Evolutionary conservation across 352 stramenopile genomes (phyloP), one percentile per base, ranked within the genome.

Genomic region (Peronospora farinosa): DNA sequence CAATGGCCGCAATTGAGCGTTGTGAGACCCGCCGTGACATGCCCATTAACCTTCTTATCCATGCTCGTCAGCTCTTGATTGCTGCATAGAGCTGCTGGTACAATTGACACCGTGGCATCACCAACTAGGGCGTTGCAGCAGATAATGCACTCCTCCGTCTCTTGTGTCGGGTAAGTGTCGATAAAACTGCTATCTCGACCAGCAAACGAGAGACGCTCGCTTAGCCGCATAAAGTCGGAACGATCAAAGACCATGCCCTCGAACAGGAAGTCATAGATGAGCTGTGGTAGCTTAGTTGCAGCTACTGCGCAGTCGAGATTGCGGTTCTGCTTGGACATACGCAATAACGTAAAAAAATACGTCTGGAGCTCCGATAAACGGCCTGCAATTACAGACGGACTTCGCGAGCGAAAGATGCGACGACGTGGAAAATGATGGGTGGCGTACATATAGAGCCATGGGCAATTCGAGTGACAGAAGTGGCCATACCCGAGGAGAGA

Each of bases 371-470:
- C 74, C 13, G 64, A 64, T 13, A 89, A 61, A 5, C 79, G 67
- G 9, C 46, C 52, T 1, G 78, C 73, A 48, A 90, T 81, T 38
- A 91, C 79, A 21, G 65, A 79, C 7, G 75, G 65, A 19, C 70
- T 77, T 39, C 78, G 68, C 44, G 72, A 86, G 17, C 80, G 70
- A 57, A 93, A 90, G 40, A 91, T 61, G 50, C 75, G 79, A 40
- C 82, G 74, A 0, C 78, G 66, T 10, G 83, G 83, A 57, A 93
- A 93, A 52, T 89, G 78, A 46, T 88, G 70, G 21, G 78, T 71
- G 9, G 69, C 69, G 46, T 75, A 88, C 76, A 88, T 86, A 74
- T 84, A 93, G 41, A 93, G 62, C 74, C 75, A 93, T 42, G 83
- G 83, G 27, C 83, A 93, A 47, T 88, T 88, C 27, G 79, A 84